Base-by-base conservation (phyloP, 139 green algal genomes). In the Edaphochlamys debaryana region DNA sequence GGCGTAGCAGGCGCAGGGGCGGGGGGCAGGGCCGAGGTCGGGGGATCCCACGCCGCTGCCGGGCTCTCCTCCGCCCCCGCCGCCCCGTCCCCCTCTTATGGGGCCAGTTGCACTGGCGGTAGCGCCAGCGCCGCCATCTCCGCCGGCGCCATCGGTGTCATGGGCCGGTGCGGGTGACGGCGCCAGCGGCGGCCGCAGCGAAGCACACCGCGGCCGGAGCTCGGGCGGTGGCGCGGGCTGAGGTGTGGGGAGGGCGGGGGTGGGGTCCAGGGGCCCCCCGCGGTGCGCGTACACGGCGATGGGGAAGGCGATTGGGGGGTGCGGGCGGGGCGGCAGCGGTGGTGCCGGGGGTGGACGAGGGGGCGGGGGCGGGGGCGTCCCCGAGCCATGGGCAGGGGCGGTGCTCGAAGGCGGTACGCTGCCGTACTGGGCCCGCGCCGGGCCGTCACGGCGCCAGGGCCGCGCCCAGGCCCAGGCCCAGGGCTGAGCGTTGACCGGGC, bases 281-380 rank as follows among this genome's bases (percentile, higher is more conserved):
- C 78, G 66, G 66, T 84, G 78, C 66, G 63, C 63, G 48, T 77
- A 75, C 13, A 84, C 66, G 48, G 78, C 66, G 20, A 84, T 76
- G 34, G 78, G 78, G 36, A 84, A 84, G 67, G 9, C 2, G 37
- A 84, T 76, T 11, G 0, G 36, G 1, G 66, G 78, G 2, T 50
- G 76, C 5, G 76, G 76, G 1, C 3, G n/a, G n/a, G n/a, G n/a
- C 20, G n/a, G 71, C 36, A 8, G 52, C 67, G n/a, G 45, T 19
- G 45, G 9, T 30, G 54, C 25, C 13, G 34, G 23, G 32, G 22
- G 17, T 29, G 27, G 6, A 29, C 11, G 4, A 30, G n/a, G 22
- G 34, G 52, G 34, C 22, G 58, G 29, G 48, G 45, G 6, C 17
- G 5, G 30, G 9, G 30, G 45, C 48, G 7, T 22, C n/a, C n/a